A percentile compares a stretch with the other conserved stretches of the same genome.
phyloP scores from a whole-genome alignment of 2,329 filamentous ascomycete genomes.

The Xylaria sp. region DNA sequence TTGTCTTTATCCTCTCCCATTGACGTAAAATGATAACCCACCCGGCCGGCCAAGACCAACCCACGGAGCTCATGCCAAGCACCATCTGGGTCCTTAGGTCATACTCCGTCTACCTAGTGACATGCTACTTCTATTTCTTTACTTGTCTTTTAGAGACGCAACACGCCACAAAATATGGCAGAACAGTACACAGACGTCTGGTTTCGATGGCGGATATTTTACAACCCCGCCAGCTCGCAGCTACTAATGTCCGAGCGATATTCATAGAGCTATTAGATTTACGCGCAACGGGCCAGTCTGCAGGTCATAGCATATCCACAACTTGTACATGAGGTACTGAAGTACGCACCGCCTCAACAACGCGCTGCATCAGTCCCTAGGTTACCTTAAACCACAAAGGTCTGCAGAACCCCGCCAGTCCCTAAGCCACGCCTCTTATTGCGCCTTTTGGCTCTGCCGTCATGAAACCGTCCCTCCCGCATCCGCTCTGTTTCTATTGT shows the following conservation, averaged over 20 bases:
- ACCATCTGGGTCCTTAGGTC: constrained; percentile 26
- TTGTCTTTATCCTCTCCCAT: constrained; percentile 18
- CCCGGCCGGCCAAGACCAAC: constrained; percentile 35
- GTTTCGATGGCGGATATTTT: constrained; percentile 23
- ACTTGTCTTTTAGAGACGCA: constrained; percentile 16
- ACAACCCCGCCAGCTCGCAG: constrained; percentile 30
- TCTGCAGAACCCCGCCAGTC: constrained; percentile 34
- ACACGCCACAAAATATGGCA: constrained; percentile 16
- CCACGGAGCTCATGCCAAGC: constrained; percentile 35
- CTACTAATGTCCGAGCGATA: constrained; percentile 28
- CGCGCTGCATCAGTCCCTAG: constrained; percentile 20
- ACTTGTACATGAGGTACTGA: constrained; percentile 37
- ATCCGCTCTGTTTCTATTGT: constrained; percentile 40
- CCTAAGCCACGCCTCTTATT: constrained; percentile 20
- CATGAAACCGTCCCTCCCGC: constrained; percentile 12
- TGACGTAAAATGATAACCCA: constrained; percentile 29
- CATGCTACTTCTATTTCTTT: constrained; percentile 23
- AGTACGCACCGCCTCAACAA: constrained; percentile 25
- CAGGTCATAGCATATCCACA: constrained; percentile 40
- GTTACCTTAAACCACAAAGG: constrained; percentile 28
- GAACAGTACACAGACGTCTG: constrained; percentile 22
- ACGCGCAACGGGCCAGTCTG: constrained; percentile 22
- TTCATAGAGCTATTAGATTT: constrained; percentile 29
- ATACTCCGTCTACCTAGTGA: constrained; percentile 33
- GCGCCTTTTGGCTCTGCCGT: constrained; percentile 11